Percentiles rank a stretch among this genome's conserved stretches.
These are phyloP conservation scores for Cryphonectria naterciae DNA, from an alignment of 2,329 filamentous ascomycete species.

Conservation along the genomic window DNA sequence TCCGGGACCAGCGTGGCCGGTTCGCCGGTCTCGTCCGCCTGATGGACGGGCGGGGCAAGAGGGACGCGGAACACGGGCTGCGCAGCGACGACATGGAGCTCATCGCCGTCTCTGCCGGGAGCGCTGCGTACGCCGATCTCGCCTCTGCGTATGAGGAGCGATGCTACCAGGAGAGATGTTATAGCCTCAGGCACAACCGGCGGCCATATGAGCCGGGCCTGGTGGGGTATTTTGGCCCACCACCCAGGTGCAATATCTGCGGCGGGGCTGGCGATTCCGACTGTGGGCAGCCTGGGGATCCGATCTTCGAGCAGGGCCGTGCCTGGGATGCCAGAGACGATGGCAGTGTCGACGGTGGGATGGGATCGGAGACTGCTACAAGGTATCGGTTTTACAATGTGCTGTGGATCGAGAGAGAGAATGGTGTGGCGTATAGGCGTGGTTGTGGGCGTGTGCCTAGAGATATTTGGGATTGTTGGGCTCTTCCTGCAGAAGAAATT, in stretches of 20 bases:
- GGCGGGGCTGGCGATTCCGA: background rate
- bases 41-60: background rate
- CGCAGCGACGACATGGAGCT: background rate
- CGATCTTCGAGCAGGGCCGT: background rate
- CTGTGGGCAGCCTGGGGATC: background rate
- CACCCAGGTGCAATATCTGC: background rate
- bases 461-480: background rate
- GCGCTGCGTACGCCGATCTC: background rate
- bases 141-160: background rate
- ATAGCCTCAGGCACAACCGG: background rate
- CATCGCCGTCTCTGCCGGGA: background rate
- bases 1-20: background rate
- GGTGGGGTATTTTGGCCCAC: background rate
- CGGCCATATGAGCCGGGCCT: background rate
- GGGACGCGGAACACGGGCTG: background rate
- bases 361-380: background rate
- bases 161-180: background rate
- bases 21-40: background rate
- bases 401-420: background rate
- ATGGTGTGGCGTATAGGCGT: background rate
- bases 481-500: background rate
- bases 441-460: background rate
- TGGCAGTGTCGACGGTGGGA: background rate
- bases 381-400: background rate
- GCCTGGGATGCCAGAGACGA: background rate